Percentiles rank a stretch among this genome's conserved stretches.
phyloP scores from a whole-genome alignment of 257 asterid genomes.

The Solanum pimpinellifolium region DNA sequence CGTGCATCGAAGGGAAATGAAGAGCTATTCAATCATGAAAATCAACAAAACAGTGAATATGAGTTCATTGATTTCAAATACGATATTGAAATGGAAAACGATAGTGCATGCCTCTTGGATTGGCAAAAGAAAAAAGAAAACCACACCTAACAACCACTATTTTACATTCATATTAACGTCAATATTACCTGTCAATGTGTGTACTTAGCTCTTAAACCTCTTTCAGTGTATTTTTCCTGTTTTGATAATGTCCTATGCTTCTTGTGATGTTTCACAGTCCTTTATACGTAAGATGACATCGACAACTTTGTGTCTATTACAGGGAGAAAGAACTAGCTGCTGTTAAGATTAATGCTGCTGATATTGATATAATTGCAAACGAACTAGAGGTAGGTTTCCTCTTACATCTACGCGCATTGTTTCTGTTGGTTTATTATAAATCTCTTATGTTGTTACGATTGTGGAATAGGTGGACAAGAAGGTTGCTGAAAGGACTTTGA shows the following conservation, averaged over 20 bases:
- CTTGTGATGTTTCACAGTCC: not conserved
- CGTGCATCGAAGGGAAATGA: not conserved
- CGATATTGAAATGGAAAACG: not conserved
- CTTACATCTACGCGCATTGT: not conserved
- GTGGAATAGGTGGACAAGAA: constrained; percentile 17
- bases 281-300: not conserved
- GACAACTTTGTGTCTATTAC: not conserved
- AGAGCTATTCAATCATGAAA: not conserved
- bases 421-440: not conserved
- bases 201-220: not conserved
- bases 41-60: not conserved
- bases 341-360: constrained; percentile 78
- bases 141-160: not conserved
- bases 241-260: not conserved
- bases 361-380: constrained; percentile 72
- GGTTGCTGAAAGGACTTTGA: constrained; percentile 76
- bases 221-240: not conserved
- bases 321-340: constrained; percentile 97
- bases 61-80: not conserved
- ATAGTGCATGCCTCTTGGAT: not conserved
- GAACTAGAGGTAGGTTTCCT: constrained; percentile 60
- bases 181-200: not conserved
- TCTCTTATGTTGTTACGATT: not conserved
- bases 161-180: not conserved
- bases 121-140: not conserved